phyloP scores from a whole-genome alignment of 2,329 filamentous ascomycete species.

The Exophiala oligosperma region DNA sequence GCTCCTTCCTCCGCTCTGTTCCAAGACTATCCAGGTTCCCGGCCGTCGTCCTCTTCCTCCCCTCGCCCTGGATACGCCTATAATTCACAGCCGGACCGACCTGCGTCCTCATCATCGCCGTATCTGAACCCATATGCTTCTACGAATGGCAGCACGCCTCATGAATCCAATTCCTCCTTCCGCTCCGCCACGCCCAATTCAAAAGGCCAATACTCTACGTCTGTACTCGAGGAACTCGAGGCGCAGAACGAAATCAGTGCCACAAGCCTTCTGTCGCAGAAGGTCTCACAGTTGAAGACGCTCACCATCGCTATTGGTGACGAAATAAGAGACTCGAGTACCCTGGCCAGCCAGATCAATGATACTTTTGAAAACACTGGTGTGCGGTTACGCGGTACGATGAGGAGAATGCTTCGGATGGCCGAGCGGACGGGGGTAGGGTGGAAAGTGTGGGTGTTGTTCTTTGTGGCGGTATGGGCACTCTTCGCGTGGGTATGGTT shows the following conservation, averaged over 20 bases:
- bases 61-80: conserved; percentile 22
- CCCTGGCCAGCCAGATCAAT: conserved; percentile 93
- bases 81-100: conserved; percentile 8
- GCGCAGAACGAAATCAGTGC: conserved; percentile 90
- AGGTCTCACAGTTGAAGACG: conserved; percentile 47
- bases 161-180: conserved; percentile 11
- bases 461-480: conserved; percentile 79
- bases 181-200: conserved; percentile 25
- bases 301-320: conserved; percentile 92
- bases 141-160: conserved; percentile 15
- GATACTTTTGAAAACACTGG: conserved; percentile 86
- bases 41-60: conserved; percentile 27
- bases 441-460: conserved; percentile 90
- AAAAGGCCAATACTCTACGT: conserved; percentile 88
- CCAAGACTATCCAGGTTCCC: conserved; percentile 48
- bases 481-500: conserved; percentile 94
- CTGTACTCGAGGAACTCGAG: conserved; percentile 89
- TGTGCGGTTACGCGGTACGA: conserved; percentile 79
- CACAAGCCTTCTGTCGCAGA: conserved; percentile 27
- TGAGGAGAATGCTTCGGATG: conserved; percentile 97
- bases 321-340: conserved; percentile 87
- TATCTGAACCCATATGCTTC: conserved; percentile 14
- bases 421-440: conserved; percentile 91
- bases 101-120: conserved; percentile 12
- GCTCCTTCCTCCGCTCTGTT: conserved; percentile 68